These are phyloP conservation scores for Quercus cerris DNA, from an alignment of 306 rosid species.

Conservation along the genomic window DNA sequence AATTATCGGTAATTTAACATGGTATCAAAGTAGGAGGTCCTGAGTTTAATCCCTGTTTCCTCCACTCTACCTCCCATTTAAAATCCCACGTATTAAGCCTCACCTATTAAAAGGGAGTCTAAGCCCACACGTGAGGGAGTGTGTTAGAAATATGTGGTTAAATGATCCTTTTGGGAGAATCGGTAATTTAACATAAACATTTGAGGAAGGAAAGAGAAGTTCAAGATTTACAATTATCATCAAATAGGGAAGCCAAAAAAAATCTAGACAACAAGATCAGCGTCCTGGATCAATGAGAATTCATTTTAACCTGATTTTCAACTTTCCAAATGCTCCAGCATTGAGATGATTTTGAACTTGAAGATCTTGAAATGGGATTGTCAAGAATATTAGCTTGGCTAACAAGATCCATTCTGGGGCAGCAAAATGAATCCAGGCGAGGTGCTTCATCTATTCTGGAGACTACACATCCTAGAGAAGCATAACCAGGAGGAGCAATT, in stretches of 20 bases:
- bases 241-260: constrained; percentile 12
- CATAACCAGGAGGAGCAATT: constrained; percentile 96
- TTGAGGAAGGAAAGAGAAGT: neutral
- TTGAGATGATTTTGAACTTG: constrained; percentile 71
- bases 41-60: no score
- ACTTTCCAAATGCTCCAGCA: constrained; percentile 99
- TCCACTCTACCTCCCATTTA: no score
- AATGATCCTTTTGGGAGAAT: no score
- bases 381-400: constrained; percentile 84
- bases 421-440: constrained; percentile 56
- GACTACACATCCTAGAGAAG: constrained; percentile 91
- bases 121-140: no score
- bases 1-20: no score
- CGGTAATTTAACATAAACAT: no score
- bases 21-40: no score
- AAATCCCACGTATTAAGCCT: no score
- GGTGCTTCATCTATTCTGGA: constrained; percentile 83
- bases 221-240: neutral
- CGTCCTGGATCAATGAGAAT: constrained; percentile 6
- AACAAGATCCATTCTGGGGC: constrained; percentile 98
- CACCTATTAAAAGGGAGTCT: no score
- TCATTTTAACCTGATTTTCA: constrained; percentile 69
- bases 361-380: constrained; percentile 81
- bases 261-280: neutral
- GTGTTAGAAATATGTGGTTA: no score